Evolutionary conservation across 129 eudicot genomes (phyloP), one percentile per base, ranked within the genome.

Genomic region (Centella asiatica): DNA sequence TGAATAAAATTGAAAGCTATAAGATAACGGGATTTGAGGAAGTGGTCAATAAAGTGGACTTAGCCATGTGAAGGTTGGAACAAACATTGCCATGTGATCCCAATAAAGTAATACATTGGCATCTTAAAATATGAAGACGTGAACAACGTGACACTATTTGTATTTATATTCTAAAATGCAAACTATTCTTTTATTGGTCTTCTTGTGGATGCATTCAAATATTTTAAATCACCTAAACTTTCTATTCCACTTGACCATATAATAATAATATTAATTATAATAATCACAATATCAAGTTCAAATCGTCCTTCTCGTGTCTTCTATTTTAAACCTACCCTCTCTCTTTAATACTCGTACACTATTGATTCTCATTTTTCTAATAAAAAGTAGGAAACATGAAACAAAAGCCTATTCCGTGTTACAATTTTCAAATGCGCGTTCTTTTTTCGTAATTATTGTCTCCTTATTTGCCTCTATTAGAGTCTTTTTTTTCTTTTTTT

Each of bases 81-180:
- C 42, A 36, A 36, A 36, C 42, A 36, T 36, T 10, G 42, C n/a
- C 42, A 36, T 36, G 14, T 52, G 34, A 52, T 52, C 31, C 58
- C 34, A 26, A 26, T 52, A 52, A 52, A 52, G 58, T 52, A 29
- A 8, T 51, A 12, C 2, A 1, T 10, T 2, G 8, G 2, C 5
- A 24, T 32, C 29, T 53, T 27, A 4, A 54, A 54, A 28, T 28
- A 28, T 54, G 19, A 4, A 63, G 68, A 28, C 53, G 56, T 63
- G 57, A 63, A 63, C 68, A 63, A 63, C 57, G 56, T 63, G 68
- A 63, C 28, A 63, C 11, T 63, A 62, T 28, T 58, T 29, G 3
- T 50, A 9, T 50, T 1, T 5, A 47, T 47, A 19, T 47, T 0
- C 8, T n/a, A 47, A 0, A 5, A 42, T 10, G 0, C 17, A 42